Percentiles rank a stretch among this genome's conserved stretches.
Conservation (phyloP, 2,329 filamentous ascomycete species). For the Escovopsis sp. region DNA sequence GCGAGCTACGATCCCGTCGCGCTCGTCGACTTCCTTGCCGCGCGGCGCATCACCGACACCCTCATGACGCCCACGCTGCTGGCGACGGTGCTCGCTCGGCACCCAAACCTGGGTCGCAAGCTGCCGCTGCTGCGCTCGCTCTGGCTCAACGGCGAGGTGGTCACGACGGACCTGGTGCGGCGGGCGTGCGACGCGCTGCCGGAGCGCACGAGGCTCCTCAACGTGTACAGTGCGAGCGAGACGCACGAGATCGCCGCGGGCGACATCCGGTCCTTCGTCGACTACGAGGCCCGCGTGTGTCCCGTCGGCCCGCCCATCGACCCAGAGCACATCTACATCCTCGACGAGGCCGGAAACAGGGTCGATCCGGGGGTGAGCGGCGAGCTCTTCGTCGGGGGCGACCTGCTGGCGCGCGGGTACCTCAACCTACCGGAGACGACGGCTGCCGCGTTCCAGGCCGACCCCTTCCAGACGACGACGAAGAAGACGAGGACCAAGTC, state of each 20-base stretch:
- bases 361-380: conserved; percentile 48
- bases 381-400: conserved; percentile 64
- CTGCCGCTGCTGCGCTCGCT: conserved; percentile 53
- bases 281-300: conserved; percentile 48
- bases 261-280: conserved; percentile 53
- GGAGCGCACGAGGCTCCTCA: conserved; percentile 48
- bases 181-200: conserved; percentile 54
- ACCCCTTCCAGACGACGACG: conserved; percentile 42
- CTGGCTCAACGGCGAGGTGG: conserved; percentile 74
- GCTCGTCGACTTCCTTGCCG: conserved; percentile 53
- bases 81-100: conserved; percentile 55
- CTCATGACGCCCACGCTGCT: conserved; percentile 72
- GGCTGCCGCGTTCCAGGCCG: conserved; percentile 51
- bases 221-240: conserved; percentile 71
- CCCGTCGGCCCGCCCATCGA: conserved; percentile 59
- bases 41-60: conserved; percentile 58
- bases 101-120: conserved; percentile 46
- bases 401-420: conserved; percentile 59
- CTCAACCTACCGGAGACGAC: conserved; percentile 68
- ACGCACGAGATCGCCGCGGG: conserved; percentile 69
- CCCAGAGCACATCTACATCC: conserved; percentile 53
- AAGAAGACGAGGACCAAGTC: too few species aligned
- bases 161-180: conserved; percentile 60
- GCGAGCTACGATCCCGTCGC: conserved; percentile 62
- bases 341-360: conserved; percentile 51